Percentiles rank a stretch among this genome's conserved stretches.
Evolutionary conservation across 306 rosid genomes (phyloP).

Genomic region (Alnus rubra): DNA sequence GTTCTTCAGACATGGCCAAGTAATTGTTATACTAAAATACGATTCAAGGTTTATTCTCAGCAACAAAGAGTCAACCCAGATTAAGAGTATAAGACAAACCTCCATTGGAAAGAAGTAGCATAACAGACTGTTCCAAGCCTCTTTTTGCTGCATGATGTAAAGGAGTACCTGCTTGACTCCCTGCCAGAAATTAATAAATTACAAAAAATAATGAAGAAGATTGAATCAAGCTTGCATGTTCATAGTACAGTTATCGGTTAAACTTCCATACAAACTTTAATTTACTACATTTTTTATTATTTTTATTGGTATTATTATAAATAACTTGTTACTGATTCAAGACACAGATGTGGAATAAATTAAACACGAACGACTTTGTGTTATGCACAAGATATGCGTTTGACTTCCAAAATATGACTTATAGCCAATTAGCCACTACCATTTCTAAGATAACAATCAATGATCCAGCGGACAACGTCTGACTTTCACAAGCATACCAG

Average conservation of each 20-base stretch:
- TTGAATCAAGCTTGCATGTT: background rate
- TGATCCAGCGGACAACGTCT: background rate
- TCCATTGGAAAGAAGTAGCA: constrained; percentile 28
- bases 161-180: constrained; percentile 31
- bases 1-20: background rate
- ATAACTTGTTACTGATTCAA: background rate
- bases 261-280: background rate
- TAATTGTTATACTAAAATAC: background rate
- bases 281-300: background rate
- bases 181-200: constrained; percentile 1
- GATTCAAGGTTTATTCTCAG: background rate
- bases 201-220: background rate
- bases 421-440: background rate
- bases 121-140: constrained; percentile 18
- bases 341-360: background rate
- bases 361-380: background rate
- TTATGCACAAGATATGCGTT: background rate
- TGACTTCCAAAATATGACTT: background rate
- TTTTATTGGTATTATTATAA: background rate
- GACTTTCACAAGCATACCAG: constrained; percentile 13
- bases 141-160: constrained; percentile 30
- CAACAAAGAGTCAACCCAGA: background rate
- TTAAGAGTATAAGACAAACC: constrained; percentile 7
- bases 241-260: background rate
- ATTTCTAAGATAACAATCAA: background rate